These are phyloP conservation scores for Aspergillus ostianus DNA, from an alignment of 495 filamentous ascomycete species.

Conservation along the genomic window DNA sequence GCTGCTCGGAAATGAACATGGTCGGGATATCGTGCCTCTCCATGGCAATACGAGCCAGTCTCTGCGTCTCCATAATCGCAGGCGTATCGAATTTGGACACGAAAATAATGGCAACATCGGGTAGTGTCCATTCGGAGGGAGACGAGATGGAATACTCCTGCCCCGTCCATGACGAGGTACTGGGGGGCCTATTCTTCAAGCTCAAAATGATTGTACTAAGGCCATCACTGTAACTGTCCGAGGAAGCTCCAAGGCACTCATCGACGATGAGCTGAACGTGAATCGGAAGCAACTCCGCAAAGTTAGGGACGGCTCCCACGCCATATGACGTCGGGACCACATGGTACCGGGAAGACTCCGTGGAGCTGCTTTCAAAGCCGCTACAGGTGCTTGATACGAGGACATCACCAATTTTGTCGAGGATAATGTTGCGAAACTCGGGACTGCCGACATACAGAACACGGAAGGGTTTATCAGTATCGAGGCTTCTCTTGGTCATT, in stretches of 20 bases:
- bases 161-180: conserved; percentile 47
- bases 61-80: conserved; percentile 47
- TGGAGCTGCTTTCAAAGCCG: conserved; percentile 42
- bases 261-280: conserved; percentile 74
- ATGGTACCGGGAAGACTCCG: conserved; percentile 63
- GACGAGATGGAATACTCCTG: conserved; percentile 46
- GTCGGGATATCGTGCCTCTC: conserved; percentile 62
- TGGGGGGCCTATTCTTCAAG: conserved; percentile 54
- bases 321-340: conserved; percentile 75
- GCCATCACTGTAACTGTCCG: conserved; percentile 38
- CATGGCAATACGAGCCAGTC: conserved; percentile 60
- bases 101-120: conserved; percentile 71
- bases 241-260: conserved; percentile 59
- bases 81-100: conserved; percentile 55
- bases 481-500: conserved; percentile 64
- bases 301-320: conserved; percentile 48
- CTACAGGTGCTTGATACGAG: conserved; percentile 49
- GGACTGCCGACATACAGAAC: conserved; percentile 67
- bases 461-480: conserved; percentile 63
- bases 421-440: conserved; percentile 62
- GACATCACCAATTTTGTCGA: conserved; percentile 73
- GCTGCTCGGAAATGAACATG: conserved; percentile 65
- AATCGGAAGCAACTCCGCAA: conserved; percentile 72
- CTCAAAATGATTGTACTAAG: conserved; percentile 52
- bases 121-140: conserved; percentile 58